Evolutionary conservation across 345 rosid genomes (phyloP).

Genomic region (Eucalyptus pauciflora): DNA sequence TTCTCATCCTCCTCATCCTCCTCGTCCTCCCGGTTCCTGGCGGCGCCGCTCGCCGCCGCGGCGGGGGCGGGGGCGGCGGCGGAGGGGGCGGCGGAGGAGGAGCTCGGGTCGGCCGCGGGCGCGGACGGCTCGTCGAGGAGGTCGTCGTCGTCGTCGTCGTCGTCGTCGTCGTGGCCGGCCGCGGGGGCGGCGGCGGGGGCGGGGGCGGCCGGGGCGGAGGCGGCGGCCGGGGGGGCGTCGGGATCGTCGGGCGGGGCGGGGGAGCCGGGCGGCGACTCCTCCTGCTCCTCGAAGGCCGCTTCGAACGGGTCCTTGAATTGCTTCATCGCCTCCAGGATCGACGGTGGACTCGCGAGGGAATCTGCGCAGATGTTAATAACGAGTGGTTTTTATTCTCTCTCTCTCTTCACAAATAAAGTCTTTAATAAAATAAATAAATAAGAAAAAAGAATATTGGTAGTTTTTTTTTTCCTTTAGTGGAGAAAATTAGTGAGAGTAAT

Average conservation of each 20-base stretch:
- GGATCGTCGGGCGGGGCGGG: constrained; percentile 32
- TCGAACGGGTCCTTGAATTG: constrained; percentile 90
- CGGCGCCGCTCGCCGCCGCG: not conserved
- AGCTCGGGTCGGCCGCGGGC: not conserved
- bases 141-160: constrained; percentile 1
- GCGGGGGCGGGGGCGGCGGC: not conserved
- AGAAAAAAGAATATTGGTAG: not conserved
- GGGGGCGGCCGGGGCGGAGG: constrained; percentile 7
- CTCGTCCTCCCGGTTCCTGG: constrained; percentile 43
- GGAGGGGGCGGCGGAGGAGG: not conserved
- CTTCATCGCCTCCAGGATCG: constrained; percentile 28
- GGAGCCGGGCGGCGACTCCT: constrained; percentile 59
- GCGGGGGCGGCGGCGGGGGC: not conserved
- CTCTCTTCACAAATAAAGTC: not conserved
- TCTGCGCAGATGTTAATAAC: not conserved
- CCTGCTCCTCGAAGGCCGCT: constrained; percentile 76
- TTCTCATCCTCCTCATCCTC: constrained; percentile 87
- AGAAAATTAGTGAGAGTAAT: not conserved
- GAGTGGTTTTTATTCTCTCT: not conserved
- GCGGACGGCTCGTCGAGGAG: not conserved
- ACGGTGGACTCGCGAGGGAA: not conserved
- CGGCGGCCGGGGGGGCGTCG: not conserved
- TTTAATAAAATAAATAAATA: not conserved
- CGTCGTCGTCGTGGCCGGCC: not conserved
- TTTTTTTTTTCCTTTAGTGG: not conserved